Evolutionary conservation across 2,329 filamentous ascomycete genomes (phyloP).

Genomic region (Mariannaea elegans): DNA sequence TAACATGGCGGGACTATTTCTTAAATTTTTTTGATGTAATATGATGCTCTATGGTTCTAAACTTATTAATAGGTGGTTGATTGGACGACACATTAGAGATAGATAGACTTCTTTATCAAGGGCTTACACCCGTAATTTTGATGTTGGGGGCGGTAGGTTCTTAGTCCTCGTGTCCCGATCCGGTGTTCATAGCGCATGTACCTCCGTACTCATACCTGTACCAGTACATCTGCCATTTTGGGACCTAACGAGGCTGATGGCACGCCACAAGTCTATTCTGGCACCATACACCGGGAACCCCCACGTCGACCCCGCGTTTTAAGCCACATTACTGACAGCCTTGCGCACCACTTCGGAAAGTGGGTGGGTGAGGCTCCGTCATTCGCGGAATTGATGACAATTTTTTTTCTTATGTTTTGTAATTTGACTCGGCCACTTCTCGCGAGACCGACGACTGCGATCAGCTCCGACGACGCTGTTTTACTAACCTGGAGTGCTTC

Average conservation of each 20-base stretch:
- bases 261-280: conserved; percentile 18
- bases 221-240: conserved; percentile 13
- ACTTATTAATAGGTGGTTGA: too few species aligned
- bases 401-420: conserved; percentile 7
- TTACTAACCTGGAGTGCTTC: conserved; percentile 35
- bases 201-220: conserved; percentile 19
- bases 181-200: not conserved
- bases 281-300: not conserved
- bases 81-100: too few species aligned
- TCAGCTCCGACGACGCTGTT: not conserved
- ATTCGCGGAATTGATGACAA: not conserved
- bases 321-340: conserved; percentile 29
- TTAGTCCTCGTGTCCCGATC: not conserved
- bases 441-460: conserved; percentile 5
- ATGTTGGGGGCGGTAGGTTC: too few species aligned
- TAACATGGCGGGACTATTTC: not conserved
- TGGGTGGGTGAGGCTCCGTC: conserved; percentile 14
- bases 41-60: too few species aligned
- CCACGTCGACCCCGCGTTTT: conserved; percentile 28
- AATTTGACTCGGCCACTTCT: not conserved
- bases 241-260: conserved; percentile 22
- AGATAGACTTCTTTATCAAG: too few species aligned
- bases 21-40: not conserved
- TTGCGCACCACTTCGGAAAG: conserved; percentile 23
- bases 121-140: too few species aligned